Percentiles rank a stretch among this genome's conserved stretches.
Conservation (phyloP, 2,329 filamentous ascomycete species). For the Botrytis medusae region DNA sequence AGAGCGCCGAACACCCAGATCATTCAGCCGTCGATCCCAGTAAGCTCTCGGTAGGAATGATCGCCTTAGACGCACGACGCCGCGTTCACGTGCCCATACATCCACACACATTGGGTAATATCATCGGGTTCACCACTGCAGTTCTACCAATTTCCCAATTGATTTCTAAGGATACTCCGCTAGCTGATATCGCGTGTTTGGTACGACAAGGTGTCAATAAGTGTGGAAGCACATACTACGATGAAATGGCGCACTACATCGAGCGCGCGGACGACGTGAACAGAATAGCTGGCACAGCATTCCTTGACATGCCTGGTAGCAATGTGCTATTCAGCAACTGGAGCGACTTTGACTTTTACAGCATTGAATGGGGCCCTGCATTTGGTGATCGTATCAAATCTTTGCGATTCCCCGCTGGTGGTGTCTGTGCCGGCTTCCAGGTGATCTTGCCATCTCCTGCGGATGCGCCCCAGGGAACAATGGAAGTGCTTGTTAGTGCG, state of each 20-base stretch:
- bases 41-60: background rate
- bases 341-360: constrained; percentile 10
- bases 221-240: constrained; percentile 3
- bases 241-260: constrained; percentile 1
- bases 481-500: constrained; percentile 11
- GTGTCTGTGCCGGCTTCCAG: constrained; percentile 13
- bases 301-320: constrained; percentile 12
- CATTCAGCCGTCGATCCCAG: constrained; percentile 7
- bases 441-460: constrained; percentile 9
- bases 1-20: background rate
- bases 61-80: constrained; percentile 5
- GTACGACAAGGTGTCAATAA: constrained; percentile 5
- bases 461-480: constrained; percentile 4
- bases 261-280: constrained; percentile 8
- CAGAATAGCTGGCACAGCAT: constrained; percentile 8
- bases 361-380: constrained; percentile 15
- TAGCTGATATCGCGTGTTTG: constrained; percentile 5
- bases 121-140: background rate
- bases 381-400: constrained; percentile 7
- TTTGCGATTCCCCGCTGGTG: constrained; percentile 1
- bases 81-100: constrained; percentile 10
- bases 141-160: constrained; percentile 3
- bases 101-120: constrained; percentile 4
- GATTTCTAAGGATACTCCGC: constrained; percentile 1
- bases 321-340: constrained; percentile 10